Evolutionary conservation across 2,329 filamentous ascomycete species (phyloP).

Genomic region (Xylaria sp.): DNA sequence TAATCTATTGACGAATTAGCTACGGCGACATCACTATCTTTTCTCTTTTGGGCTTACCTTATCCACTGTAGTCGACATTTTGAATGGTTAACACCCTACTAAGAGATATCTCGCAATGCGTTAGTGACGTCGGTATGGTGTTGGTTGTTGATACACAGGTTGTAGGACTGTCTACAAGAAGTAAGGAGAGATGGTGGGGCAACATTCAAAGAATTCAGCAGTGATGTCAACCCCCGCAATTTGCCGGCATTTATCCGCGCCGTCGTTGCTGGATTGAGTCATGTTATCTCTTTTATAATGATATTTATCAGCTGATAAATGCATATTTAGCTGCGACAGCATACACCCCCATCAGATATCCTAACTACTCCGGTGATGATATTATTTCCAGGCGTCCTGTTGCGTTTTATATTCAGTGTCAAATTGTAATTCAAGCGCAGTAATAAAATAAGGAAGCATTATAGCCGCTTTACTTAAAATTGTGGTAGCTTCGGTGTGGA

Average conservation of each 20-base stretch:
- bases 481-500: too few relatives aligned
- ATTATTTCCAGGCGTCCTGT: background rate
- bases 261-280: background rate
- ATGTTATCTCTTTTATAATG: constrained; percentile 11
- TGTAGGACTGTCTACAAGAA: constrained; percentile 10
- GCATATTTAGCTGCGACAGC: background rate
- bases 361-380: background rate
- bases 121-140: constrained; percentile 8
- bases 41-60: constrained; percentile 70
- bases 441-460: too few relatives aligned
- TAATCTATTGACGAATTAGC: constrained; percentile 75
- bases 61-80: constrained; percentile 96
- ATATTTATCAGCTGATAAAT: constrained; percentile 15
- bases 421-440: too few relatives aligned
- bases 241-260: constrained; percentile 42
- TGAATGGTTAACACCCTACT: constrained; percentile 53
- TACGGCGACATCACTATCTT: constrained; percentile 25
- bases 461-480: too few relatives aligned
- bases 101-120: background rate
- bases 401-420: too few relatives aligned
- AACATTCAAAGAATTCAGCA: constrained; percentile 38
- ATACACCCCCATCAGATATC: background rate
- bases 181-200: constrained; percentile 38
- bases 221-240: constrained; percentile 46
- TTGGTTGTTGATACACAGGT: constrained; percentile 13